These are phyloP conservation scores for Ogataea pilisensis DNA, from an alignment of 805 yeast genomes.

Conservation along the genomic window DNA sequence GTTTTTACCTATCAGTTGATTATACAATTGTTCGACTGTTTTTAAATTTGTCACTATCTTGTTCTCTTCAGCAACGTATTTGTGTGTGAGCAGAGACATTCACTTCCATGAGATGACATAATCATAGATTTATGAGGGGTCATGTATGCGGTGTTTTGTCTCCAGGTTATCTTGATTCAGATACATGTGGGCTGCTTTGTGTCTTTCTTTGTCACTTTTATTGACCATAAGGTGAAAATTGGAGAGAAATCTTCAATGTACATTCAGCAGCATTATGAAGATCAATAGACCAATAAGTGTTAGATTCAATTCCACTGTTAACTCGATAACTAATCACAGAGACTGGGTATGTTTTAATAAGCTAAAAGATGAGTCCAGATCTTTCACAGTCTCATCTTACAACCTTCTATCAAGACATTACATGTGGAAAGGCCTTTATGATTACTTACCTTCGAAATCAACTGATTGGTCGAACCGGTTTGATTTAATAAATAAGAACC, in stretches of 20 bases:
- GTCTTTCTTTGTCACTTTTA: too few relatives aligned
- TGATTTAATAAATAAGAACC: conserved; percentile 36
- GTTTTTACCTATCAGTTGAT: too few relatives aligned
- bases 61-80: too few relatives aligned
- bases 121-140: neutral
- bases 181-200: too few relatives aligned
- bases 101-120: neutral
- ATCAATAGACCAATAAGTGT: neutral
- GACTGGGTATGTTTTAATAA: conserved; percentile 12
- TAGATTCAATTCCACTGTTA: conserved; percentile 7
- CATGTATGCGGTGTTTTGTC: neutral
- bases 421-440: conserved; percentile 55
- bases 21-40: too few relatives aligned
- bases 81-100: neutral
- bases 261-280: too few relatives aligned
- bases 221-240: too few relatives aligned
- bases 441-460: conserved; percentile 43
- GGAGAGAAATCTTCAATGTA: too few relatives aligned
- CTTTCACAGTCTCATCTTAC: conserved; percentile 31
- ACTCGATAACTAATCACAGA: conserved; percentile 22
- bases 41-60: too few relatives aligned
- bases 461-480: conserved; percentile 50
- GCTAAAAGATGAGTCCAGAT: conserved; percentile 2
- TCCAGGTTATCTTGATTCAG: too few relatives aligned
- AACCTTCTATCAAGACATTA: conserved; percentile 41